A percentile compares a stretch with the other conserved stretches of the same genome.
Conservation (phyloP, 331 rosid genomes). For the Saraca asoca region DNA sequence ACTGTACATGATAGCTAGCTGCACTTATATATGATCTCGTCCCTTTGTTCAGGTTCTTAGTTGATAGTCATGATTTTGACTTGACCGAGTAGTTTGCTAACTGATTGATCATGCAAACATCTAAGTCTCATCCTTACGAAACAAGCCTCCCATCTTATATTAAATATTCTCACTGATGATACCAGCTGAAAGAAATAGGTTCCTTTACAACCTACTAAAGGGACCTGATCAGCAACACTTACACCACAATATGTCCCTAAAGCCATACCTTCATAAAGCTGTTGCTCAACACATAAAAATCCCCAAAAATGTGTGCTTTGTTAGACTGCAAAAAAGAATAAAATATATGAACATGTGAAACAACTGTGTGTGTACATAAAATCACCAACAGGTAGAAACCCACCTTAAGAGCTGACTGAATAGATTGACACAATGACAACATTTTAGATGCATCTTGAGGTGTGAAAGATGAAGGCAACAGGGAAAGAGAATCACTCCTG, state of each 20-base stretch:
- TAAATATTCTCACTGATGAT: constrained; percentile 8
- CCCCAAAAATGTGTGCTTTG: constrained; percentile 79
- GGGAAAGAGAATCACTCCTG: constrained; percentile 92
- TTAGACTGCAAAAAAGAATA: constrained; percentile 67
- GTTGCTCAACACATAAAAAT: constrained; percentile 71
- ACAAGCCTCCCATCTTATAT: background rate
- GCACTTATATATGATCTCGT: constrained; percentile 13
- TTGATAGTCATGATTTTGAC: constrained; percentile 26
- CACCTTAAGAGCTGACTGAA: constrained; percentile 86
- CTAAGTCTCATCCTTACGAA: constrained; percentile 14
- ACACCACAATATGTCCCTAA: constrained; percentile 22
- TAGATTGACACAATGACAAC: constrained; percentile 76
- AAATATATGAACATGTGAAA: constrained; percentile 32
- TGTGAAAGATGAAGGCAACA: constrained; percentile 84
- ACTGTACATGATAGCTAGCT: constrained; percentile 14
- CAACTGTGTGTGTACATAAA: constrained; percentile 24
- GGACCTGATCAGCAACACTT: constrained; percentile 18
- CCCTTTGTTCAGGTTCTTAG: background rate
- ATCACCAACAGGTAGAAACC: constrained; percentile 31
- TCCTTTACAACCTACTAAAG: constrained; percentile 20
- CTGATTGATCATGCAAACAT: constrained; percentile 7
- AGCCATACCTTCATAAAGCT: constrained; percentile 75
- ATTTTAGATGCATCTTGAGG: constrained; percentile 89
- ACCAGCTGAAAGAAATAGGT: background rate
- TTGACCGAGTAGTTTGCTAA: constrained; percentile 15